Percentiles rank a stretch among this genome's conserved stretches.
These are phyloP conservation scores for Dysphania ambrosioides DNA, from an alignment of 148 eudicot genomes.

Conservation along the genomic window DNA sequence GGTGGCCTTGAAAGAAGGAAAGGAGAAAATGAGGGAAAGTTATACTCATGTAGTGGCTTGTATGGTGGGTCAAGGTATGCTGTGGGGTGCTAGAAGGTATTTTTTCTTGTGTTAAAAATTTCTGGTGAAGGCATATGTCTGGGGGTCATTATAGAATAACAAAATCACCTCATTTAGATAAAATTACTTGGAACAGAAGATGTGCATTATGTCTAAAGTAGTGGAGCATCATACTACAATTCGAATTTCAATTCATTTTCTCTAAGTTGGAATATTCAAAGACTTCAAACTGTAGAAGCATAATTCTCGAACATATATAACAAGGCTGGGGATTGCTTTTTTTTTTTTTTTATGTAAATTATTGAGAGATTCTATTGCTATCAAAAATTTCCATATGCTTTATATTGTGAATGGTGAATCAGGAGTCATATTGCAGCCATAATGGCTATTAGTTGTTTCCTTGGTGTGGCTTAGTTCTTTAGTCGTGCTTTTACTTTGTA, in stretches of 20 bases:
- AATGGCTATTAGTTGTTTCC: conserved; percentile 1
- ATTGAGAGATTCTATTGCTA: not conserved
- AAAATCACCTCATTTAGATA: not conserved
- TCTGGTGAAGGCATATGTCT: not conserved
- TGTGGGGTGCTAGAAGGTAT: not conserved
- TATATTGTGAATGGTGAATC: not conserved
- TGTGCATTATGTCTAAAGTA: not conserved
- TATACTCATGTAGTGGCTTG: not conserved
- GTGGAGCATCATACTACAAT: not conserved
- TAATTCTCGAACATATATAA: not conserved
- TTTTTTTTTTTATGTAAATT: not conserved
- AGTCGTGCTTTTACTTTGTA: not conserved
- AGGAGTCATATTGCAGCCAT: not conserved
- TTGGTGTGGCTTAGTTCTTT: not conserved
- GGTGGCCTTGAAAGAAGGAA: not conserved
- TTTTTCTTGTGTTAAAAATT: not conserved
- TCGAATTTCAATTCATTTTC: not conserved
- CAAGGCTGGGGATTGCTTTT: not conserved
- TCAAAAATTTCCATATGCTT: not conserved
- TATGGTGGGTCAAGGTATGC: not conserved
- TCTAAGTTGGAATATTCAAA: not conserved
- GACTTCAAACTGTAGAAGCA: not conserved
- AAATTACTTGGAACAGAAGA: not conserved
- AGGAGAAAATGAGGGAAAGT: not conserved
- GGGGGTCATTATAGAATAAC: not conserved